These are phyloP conservation scores for Talaromyces atroroseus DNA, from an alignment of 2,329 filamentous ascomycete genomes.

Conservation along the genomic window DNA sequence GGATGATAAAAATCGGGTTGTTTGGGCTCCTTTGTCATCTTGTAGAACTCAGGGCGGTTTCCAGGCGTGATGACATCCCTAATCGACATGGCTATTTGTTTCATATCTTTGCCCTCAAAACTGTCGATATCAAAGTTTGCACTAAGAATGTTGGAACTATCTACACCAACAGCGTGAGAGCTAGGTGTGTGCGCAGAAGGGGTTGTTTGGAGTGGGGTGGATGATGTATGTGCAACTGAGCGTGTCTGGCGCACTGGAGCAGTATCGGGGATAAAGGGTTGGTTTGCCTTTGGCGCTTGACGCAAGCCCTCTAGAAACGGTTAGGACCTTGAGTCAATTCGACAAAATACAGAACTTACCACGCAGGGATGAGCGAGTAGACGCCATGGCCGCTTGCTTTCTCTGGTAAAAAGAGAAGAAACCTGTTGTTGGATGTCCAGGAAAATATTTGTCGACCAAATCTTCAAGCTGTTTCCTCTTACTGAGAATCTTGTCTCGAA, in stretches of 20 bases:
- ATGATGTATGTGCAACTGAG: constrained; percentile 22
- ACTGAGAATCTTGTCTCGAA: constrained; percentile 1
- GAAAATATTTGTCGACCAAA: background rate
- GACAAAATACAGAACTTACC: constrained; percentile 16
- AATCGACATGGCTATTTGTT: constrained; percentile 33
- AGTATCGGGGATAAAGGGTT: constrained; percentile 37
- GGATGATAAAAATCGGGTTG: constrained; percentile 36
- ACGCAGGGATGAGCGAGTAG: constrained; percentile 26
- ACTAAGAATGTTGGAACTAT: constrained; percentile 26
- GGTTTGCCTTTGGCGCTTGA: constrained; percentile 35
- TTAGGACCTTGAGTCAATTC: constrained; percentile 15
- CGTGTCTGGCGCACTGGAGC: constrained; percentile 28
- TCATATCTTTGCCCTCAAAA: constrained; percentile 36
- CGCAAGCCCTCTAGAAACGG: constrained; percentile 31
- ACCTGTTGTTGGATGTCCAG: background rate
- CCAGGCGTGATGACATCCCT: constrained; percentile 40
- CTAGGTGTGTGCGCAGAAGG: constrained; percentile 3
- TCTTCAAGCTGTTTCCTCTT: background rate
- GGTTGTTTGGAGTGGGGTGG: background rate
- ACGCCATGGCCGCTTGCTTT: constrained; percentile 7
- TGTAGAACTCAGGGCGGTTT: constrained; percentile 36
- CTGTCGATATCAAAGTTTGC: constrained; percentile 27
- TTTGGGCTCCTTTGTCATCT: constrained; percentile 24
- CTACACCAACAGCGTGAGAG: constrained; percentile 14
- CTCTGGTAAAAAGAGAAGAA: constrained; percentile 3